Conservation (phyloP, 129 eudicot genomes). For the Calendula officinalis region DNA sequence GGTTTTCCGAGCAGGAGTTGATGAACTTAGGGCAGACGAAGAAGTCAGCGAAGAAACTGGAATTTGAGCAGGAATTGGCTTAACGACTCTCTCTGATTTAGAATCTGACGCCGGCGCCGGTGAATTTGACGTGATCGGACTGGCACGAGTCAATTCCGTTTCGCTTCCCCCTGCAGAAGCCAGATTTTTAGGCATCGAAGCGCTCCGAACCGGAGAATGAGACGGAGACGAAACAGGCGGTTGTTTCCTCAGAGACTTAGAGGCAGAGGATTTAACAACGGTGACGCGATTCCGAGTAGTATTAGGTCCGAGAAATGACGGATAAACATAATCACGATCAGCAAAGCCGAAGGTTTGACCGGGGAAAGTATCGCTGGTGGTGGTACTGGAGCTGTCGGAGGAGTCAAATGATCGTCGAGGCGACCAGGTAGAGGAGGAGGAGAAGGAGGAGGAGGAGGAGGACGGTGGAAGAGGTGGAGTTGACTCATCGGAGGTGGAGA, state of each 20-base stretch:
- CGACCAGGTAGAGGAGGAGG: constrained; percentile 38
- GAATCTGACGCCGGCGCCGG: constrained; percentile 17
- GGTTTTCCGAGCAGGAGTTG: constrained; percentile 24
- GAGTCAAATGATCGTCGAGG: constrained; percentile 33
- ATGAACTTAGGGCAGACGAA: constrained; percentile 31
- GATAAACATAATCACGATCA: constrained; percentile 83
- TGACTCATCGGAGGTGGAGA: constrained; percentile 28
- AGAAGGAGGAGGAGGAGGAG: constrained; percentile 29
- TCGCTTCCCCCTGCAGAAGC: constrained; percentile 11
- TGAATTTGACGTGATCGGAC: constrained; percentile 14
- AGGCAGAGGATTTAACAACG: constrained; percentile 43
- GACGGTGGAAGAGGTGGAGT: constrained; percentile 4
- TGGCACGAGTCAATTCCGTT: constrained; percentile 19
- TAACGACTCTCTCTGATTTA: constrained; percentile 41
- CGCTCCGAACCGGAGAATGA: constrained; percentile 37
- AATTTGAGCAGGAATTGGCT: constrained; percentile 40
- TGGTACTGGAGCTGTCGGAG: constrained; percentile 37
- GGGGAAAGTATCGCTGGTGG: constrained; percentile 33
- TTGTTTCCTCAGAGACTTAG: constrained; percentile 45
- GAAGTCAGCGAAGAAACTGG: constrained; percentile 37
- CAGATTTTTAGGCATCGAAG: constrained; percentile 43
- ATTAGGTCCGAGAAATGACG: constrained; percentile 80
- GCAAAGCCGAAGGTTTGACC: constrained; percentile 47
- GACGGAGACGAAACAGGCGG: constrained; percentile 26
- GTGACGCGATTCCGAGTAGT: constrained; percentile 62